Base-by-base conservation (phyloP, 176 grass and related monocot species). In the Panicum miliaceum region DNA sequence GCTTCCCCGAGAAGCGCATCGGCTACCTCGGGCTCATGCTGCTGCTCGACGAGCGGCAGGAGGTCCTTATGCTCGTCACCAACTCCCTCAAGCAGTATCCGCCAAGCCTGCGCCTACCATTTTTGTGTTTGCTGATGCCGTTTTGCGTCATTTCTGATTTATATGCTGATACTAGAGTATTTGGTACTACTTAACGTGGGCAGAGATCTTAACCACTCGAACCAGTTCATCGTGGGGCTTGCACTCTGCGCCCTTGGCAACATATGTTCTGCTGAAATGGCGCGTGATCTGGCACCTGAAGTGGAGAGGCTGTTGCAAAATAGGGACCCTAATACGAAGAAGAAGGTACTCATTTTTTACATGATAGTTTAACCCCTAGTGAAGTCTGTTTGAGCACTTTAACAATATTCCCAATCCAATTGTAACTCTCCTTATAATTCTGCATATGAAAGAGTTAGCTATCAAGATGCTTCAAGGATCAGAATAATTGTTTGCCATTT, bases 11-110 rank as follows among this genome's bases (percentile, higher is more conserved):
- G 78, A 99, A 99, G 85, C 86, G 97, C 86, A 94, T 99, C 81
- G 97, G 97, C n/a, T 99, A 99, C 88, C 85, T 99, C 43, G 97
- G 97, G 5, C 88, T 99, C 68, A 99, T 88, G 93, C 90, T 99
- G 78, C 91, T 99, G 71, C 88, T 99, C n/a, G 97, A 99, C 65
- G 97, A 99, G 89, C 92, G 97, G 86, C 97, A 99, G 82, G 97
- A 99, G 92, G 97, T 99, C 84, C 93, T 99, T 79, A 99, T 99
- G 97, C 91, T 99, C 72, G 97, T 99, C 86, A 99, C 97, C 74
- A 99, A 99, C 85, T 99, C 97, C 46, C 91, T 99, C 86, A 99
- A 99, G 86, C 97, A 99, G 97, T 99, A 99, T 96, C 91, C 93
- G 48, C 64, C 75, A 25, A 18, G 42, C 63, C 42, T 56, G 85